A percentile compares a stretch with the other conserved stretches of the same genome.
Evolutionary conservation across 345 rosid species (phyloP).

Genomic region (Salix udensis): DNA sequence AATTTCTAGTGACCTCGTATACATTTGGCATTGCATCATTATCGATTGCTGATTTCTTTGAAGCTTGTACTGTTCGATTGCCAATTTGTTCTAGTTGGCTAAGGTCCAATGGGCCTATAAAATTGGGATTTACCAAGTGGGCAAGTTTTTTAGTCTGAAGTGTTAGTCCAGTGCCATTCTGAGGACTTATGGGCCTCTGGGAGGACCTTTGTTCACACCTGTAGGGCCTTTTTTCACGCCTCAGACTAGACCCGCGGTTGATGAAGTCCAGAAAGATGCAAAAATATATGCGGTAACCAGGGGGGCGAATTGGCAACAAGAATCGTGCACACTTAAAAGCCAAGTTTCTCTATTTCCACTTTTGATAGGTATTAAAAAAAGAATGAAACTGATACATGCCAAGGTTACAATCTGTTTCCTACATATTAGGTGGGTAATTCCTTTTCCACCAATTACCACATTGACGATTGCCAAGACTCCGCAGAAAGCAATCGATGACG

Average conservation of each 20-base stretch:
- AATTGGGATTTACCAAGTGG: too few relatives aligned
- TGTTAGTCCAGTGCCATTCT: too few relatives aligned
- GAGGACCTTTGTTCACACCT: background rate
- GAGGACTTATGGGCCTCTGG: background rate
- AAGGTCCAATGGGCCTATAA: too few relatives aligned
- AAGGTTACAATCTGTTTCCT: slow-evolving; percentile 1
- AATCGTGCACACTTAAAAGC: background rate
- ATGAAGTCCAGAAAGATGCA: background rate
- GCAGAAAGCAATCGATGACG: background rate
- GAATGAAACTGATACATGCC: background rate
- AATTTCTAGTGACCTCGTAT: too few relatives aligned
- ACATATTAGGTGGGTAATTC: background rate
- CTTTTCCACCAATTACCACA: background rate
- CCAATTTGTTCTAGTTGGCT: background rate
- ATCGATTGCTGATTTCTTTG: background rate
- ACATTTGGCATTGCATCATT: too few relatives aligned
- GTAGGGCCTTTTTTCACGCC: background rate
- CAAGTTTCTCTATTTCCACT: background rate
- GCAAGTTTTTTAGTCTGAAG: too few relatives aligned
- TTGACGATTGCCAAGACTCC: background rate
- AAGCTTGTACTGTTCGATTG: background rate
- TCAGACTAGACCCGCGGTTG: background rate
- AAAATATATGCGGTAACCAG: background rate
- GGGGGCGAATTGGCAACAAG: background rate
- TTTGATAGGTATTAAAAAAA: background rate